phyloP scores from a whole-genome alignment of 495 filamentous ascomycete genomes.

The Hypoxylon fragiforme region DNA sequence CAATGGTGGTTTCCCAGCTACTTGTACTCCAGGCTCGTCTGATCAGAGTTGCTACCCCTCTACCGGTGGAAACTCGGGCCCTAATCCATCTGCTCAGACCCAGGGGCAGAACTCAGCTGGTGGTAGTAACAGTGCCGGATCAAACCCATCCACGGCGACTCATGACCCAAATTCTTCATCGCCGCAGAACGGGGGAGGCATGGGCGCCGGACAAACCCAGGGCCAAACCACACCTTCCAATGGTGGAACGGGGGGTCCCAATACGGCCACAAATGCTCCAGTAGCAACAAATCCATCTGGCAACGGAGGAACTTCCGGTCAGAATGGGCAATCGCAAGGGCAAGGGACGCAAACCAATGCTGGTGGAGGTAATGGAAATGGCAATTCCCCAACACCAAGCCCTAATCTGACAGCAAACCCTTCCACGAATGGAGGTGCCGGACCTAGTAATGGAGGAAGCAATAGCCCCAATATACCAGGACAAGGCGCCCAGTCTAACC shows the following conservation, averaged over 20 bases:
- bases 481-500: slow-evolving; percentile 1
- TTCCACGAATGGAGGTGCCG: background rate
- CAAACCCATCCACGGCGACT: slow-evolving; percentile 8
- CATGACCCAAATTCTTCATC: slow-evolving; percentile 4
- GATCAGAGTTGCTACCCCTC: slow-evolving; percentile 4
- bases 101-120: slow-evolving; percentile 6
- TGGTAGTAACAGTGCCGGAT: slow-evolving; percentile 12
- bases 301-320: slow-evolving; percentile 1
- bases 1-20: slow-evolving; percentile 2
- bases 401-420: slow-evolving; percentile 9
- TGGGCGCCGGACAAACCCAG: slow-evolving; percentile 17
- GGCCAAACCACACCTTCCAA: slow-evolving; percentile 3
- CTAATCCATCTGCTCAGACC: slow-evolving; percentile 2
- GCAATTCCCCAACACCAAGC: slow-evolving; percentile 1
- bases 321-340: slow-evolving; percentile 2
- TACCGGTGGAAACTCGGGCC: background rate
- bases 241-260: background rate
- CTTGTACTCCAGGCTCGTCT: slow-evolving; percentile 10
- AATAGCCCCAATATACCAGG: background rate
- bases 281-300: slow-evolving; percentile 1
- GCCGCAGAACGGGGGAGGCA: slow-evolving; percentile 7
- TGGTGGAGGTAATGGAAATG: slow-evolving; percentile 5
- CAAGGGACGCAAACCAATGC: slow-evolving; percentile 4
- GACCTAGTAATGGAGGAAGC: slow-evolving; percentile 1
- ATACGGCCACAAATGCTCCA: slow-evolving; percentile 3